phyloP scores from a whole-genome alignment of 768 basidiomycete genomes.

The Suillus placidus region DNA sequence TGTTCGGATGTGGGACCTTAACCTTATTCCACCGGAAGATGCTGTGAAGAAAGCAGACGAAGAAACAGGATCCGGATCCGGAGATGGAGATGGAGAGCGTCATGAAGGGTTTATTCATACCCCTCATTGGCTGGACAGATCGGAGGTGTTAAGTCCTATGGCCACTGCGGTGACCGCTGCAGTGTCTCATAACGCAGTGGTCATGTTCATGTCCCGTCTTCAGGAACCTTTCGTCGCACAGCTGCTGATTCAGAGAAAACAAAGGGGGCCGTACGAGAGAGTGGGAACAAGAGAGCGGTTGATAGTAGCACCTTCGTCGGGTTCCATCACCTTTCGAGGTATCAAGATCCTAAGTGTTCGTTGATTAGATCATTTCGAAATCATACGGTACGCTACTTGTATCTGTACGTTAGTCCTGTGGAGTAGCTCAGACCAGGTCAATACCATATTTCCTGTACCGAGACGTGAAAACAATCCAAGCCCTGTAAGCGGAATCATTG shows the following conservation, averaged over 20 bases:
- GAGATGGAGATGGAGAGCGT: background rate
- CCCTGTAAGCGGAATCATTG: no score
- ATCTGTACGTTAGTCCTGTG: background rate
- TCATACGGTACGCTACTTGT: background rate
- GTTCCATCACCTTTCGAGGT: background rate
- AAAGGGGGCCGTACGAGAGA: background rate
- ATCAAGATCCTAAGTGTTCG: background rate
- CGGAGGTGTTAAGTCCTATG: background rate
- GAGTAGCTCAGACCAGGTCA: background rate
- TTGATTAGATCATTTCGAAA: background rate
- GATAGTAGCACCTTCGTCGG: background rate
- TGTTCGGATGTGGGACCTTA: constrained; percentile 27
- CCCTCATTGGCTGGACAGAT: background rate
- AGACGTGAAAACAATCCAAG: background rate
- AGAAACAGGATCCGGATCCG: background rate
- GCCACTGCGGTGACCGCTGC: background rate
- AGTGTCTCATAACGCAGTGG: background rate
- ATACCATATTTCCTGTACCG: background rate
- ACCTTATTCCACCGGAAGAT: background rate
- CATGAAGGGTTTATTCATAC: background rate
- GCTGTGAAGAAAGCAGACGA: background rate
- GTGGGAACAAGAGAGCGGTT: constrained; percentile 4
- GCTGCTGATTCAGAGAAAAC: constrained; percentile 20
- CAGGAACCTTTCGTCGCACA: constrained; percentile 29
- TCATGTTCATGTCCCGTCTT: constrained; percentile 12